phyloP scores from a whole-genome alignment of 2,329 filamentous ascomycete species.

The Curvularia sp. region DNA sequence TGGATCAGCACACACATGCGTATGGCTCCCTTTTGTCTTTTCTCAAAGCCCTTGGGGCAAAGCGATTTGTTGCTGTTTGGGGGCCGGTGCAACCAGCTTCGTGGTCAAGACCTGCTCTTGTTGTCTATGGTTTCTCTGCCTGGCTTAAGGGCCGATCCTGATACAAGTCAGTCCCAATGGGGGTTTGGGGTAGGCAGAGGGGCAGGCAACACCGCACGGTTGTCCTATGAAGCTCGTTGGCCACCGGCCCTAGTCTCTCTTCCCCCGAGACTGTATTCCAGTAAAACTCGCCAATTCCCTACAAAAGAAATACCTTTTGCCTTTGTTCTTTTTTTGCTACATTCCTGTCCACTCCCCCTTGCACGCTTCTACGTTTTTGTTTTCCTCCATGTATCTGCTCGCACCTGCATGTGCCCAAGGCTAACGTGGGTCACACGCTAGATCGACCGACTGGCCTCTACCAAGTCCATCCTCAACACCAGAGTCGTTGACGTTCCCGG shows the following conservation, averaged over 20 bases:
- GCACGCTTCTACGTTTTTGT: slow-evolving; percentile 18
- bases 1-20: slow-evolving; percentile 53
- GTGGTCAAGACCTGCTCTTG: slow-evolving; percentile 12
- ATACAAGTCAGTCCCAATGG: slow-evolving; percentile 27
- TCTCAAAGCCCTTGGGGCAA: slow-evolving; percentile 11
- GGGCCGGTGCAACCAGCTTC: slow-evolving; percentile 24
- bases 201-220: slow-evolving; percentile 49
- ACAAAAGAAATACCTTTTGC: slow-evolving; percentile 10
- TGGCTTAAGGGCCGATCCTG: slow-evolving; percentile 25
- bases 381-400: slow-evolving; percentile 10
- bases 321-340: slow-evolving; percentile 1
- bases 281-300: slow-evolving; percentile 20
- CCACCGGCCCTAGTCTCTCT: slow-evolving; percentile 31
- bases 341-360: slow-evolving; percentile 7
- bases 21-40: slow-evolving; percentile 39
- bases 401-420: slow-evolving; percentile 38
- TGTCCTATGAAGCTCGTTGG: slow-evolving; percentile 34
- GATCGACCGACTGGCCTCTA: slow-evolving; percentile 57
- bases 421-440: slow-evolving; percentile 48
- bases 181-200: slow-evolving; percentile 40
- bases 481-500: slow-evolving; percentile 52
- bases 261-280: slow-evolving; percentile 31
- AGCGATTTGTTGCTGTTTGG: slow-evolving; percentile 15
- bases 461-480: slow-evolving; percentile 60
- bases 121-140: slow-evolving; percentile 35